Base-by-base conservation (phyloP, 306 rosid genomes). In the Lagenaria siceraria region DNA sequence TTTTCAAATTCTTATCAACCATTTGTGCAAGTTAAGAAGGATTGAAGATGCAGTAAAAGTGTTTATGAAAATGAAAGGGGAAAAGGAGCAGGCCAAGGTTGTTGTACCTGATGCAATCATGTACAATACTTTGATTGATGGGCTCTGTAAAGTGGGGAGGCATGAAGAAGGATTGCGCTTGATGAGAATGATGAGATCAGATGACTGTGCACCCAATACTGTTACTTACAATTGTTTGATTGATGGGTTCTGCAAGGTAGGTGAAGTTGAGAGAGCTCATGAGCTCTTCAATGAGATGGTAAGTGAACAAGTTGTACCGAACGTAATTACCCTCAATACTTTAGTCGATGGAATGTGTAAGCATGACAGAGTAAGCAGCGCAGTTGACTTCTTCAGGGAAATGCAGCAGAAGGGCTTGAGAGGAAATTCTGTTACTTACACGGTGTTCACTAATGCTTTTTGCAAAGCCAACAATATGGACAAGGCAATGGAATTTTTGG, bases 61-160 rank as follows among this genome's bases (percentile, higher is more conserved):
- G 81, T 84, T 91, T 78, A 85, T 82, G 66, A 85, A 74, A 74
- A 84, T 91, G 88, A 89, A 79, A 43, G 88, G 79, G 31, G 82
- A 75, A 53, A 84, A 81, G 42, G 82, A 75, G 63, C 59, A 75
- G 63, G 63, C 66, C 40, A 76, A 77, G 25, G 68, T 36, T 29
- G 83, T 85, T 77, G 84, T 79, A 69, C 91, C 94, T 17, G 96
- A 94, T 83, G 91, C 79, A 81, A 49, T 84, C 68, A 82, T 78
- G 72, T 91, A 82, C 80, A 91, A 91, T 69, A 88, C 94, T 36
- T 63, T 91, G 87, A 89, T 94, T 76, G 90, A 90, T 74, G 97
- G 96, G 52, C 96, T 91, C 21, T 91, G 93, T 82, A 91, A 90
- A 83, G 96, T 87, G 56, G 97, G 97, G 64, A 88, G 90, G 87